phyloP scores from a whole-genome alignment of 768 basidiomycete species.

The Solioccasus polychromus region DNA sequence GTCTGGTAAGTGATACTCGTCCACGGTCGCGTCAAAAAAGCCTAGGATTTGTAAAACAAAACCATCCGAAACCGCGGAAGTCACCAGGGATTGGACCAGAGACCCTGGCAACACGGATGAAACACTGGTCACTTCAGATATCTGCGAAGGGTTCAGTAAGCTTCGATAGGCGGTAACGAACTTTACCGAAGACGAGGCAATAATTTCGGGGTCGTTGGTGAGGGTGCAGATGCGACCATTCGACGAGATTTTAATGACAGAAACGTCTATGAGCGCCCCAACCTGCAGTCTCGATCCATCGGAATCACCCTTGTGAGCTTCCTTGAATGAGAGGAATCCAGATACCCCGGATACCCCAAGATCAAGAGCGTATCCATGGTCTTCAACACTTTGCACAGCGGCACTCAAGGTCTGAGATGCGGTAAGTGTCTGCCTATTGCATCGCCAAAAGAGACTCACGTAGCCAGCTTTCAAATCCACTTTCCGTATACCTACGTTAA shows the following conservation, averaged over 20 bases:
- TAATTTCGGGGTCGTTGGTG: slow-evolving; percentile 45
- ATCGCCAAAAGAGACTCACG: slow-evolving; percentile 45
- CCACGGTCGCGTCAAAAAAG: slow-evolving; percentile 89
- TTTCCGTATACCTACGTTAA: slow-evolving; percentile 79
- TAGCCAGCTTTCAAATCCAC: slow-evolving; percentile 73
- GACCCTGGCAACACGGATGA: slow-evolving; percentile 84
- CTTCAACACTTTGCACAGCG: slow-evolving; percentile 81
- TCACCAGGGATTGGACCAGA: slow-evolving; percentile 80
- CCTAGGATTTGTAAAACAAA: slow-evolving; percentile 87
- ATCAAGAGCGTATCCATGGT: slow-evolving; percentile 91
- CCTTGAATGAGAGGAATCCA: slow-evolving; percentile 83
- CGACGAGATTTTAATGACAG: slow-evolving; percentile 63
- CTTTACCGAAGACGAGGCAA: slow-evolving; percentile 58
- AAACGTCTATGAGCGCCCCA: slow-evolving; percentile 66
- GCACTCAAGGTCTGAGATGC: slow-evolving; percentile 63
- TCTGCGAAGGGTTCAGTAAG: slow-evolving; percentile 34
- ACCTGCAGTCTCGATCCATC: slow-evolving; percentile 42
- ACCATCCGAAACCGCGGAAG: slow-evolving; percentile 68
- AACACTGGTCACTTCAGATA: slow-evolving; percentile 76
- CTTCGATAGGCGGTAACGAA: slow-evolving; percentile 1
- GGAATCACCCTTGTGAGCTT: slow-evolving; percentile 44
- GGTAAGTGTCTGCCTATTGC: slow-evolving; percentile 3
- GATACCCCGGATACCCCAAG: slow-evolving; percentile 75
- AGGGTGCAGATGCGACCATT: slow-evolving; percentile 82
- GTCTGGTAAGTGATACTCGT: slow-evolving; percentile 67